phyloP scores from a whole-genome alignment of 1,139 yeast genomes.

The Geotrichum siamense region DNA sequence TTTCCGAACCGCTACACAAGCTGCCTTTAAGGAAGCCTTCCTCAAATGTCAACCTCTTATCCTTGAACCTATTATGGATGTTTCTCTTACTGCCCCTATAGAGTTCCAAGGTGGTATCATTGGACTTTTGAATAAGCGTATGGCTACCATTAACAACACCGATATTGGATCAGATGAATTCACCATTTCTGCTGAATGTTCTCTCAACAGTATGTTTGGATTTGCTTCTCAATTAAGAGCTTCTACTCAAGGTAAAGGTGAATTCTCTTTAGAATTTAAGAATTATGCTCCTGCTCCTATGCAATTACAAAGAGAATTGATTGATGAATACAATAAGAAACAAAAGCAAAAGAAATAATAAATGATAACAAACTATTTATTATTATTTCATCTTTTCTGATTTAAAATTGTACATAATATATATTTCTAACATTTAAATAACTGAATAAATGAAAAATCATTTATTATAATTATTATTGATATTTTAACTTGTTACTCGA shows the following conservation, averaged over 20 bases:
- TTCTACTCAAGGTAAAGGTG: conserved; percentile 98
- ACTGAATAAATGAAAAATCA: too few species aligned
- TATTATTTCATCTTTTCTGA: not conserved
- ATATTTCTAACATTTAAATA: not conserved
- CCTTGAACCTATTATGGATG: conserved; percentile 93
- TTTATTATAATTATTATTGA: too few species aligned
- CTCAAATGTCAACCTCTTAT: conserved; percentile 76
- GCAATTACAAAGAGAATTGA: conserved; percentile 82
- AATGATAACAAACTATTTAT: not conserved
- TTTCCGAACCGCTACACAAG: conserved; percentile 84
- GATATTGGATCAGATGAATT: conserved; percentile 94
- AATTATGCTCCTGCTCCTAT: conserved; percentile 88
- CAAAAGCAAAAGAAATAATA: conserved; percentile 27
- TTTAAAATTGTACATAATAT: not conserved
- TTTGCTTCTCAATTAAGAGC: conserved; percentile 95
- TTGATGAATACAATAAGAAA: conserved; percentile 71
- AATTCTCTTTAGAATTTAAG: conserved; percentile 89
- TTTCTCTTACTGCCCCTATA: conserved; percentile 85
- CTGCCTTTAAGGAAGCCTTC: conserved; percentile 91
- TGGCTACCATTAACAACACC: conserved; percentile 89
- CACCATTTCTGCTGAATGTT: conserved; percentile 87
- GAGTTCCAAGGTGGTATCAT: conserved; percentile 95
- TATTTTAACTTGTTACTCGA: too few species aligned
- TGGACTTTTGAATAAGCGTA: conserved; percentile 83
- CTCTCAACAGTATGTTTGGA: conserved; percentile 92